These are phyloP conservation scores for Cadophora luteo-olivacea DNA, from an alignment of 2,329 filamentous ascomycete genomes.

Conservation along the genomic window DNA sequence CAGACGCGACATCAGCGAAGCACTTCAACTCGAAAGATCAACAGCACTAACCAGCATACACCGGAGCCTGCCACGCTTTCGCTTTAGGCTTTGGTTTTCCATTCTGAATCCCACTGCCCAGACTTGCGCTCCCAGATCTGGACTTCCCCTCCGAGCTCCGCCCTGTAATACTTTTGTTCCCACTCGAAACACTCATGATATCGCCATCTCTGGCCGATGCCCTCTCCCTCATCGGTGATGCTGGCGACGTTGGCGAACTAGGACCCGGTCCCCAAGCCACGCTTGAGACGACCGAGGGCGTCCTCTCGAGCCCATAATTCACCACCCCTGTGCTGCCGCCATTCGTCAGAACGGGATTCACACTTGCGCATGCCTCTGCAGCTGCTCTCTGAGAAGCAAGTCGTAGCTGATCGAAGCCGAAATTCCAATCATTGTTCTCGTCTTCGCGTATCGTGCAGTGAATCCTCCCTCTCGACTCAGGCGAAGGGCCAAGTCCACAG, in stretches of 20 bases:
- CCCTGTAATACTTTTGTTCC: slow-evolving; percentile 30
- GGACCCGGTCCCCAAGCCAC: slow-evolving; percentile 19
- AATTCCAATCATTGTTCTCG: slow-evolving; percentile 34
- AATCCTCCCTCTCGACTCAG: slow-evolving; percentile 28
- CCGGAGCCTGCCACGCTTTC: slow-evolving; percentile 50
- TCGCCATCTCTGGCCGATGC: slow-evolving; percentile 26
- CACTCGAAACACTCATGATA: slow-evolving; percentile 35
- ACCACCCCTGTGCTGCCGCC: slow-evolving; percentile 31
- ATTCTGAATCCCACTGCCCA: slow-evolving; percentile 32
- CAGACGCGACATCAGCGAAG: not conserved
- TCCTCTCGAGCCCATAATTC: slow-evolving; percentile 38
- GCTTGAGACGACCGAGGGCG: slow-evolving; percentile 24
- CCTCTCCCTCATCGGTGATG: slow-evolving; percentile 14
- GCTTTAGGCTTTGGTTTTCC: slow-evolving; percentile 45
- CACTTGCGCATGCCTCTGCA: slow-evolving; percentile 42
- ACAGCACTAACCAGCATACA: slow-evolving; percentile 46
- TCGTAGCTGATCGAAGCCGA: slow-evolving; percentile 41
- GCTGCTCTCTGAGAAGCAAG: slow-evolving; percentile 42
- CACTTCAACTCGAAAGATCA: not conserved
- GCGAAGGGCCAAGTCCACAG: slow-evolving; percentile 32
- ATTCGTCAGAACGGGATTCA: slow-evolving; percentile 29
- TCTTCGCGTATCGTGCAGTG: slow-evolving; percentile 36
- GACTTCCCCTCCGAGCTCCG: slow-evolving; percentile 43
- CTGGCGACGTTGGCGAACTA: slow-evolving; percentile 15
- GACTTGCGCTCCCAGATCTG: slow-evolving; percentile 39